Base-by-base conservation (phyloP, 768 basidiomycete genomes). In the Serendipita indica region DNA sequence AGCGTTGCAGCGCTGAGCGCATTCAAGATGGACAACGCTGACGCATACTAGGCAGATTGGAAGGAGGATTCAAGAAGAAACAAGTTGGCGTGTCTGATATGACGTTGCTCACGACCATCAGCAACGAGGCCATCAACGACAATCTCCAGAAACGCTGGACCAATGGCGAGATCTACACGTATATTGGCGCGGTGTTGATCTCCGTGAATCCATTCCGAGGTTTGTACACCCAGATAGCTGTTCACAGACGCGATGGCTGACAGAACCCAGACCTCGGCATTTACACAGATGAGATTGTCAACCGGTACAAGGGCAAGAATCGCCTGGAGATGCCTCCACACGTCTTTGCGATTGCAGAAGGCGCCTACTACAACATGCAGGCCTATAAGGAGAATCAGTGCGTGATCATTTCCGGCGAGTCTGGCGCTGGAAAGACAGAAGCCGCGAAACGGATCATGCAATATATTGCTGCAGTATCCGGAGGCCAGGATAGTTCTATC, bases 21-120 rank as follows among this genome's bases (percentile, higher is more conserved):
- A n/a, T n/a, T n/a, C n/a, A n/a, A n/a, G n/a, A n/a, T n/a, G n/a
- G n/a, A 32, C 54, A 6, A 25, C 14, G 45, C 57, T 59, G 33
- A 56, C 45, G 54, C n/a, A 61, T 59, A 46, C 58, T 63, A 98
- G 93, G 94, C 94, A 52, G 94, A 98, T 69, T 99, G 94, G 94
- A 94, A 94, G 72, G 94, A 98, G 92, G 93, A 3, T 99, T 99
- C 79, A 96, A 96, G 84, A 99, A 97, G 83, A 97, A 97, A 74
- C 86, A 89, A 72, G 85, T 93, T 62, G 96, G 96, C 58, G 94
- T 99, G 60, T 83, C 89, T 39, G 96, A 99, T 77, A 99, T 99
- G 96, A 99, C 96, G 6, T 74, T 99, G 62, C 74, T 99, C 60
- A 87, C 89, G 22, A 94, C 89, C 54, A 97, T 98, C 76, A 91